Evolutionary conservation across 1,139 yeast species (phyloP), one percentile per base, ranked within the genome.

Genomic region (Yamadazyma triangularis): DNA sequence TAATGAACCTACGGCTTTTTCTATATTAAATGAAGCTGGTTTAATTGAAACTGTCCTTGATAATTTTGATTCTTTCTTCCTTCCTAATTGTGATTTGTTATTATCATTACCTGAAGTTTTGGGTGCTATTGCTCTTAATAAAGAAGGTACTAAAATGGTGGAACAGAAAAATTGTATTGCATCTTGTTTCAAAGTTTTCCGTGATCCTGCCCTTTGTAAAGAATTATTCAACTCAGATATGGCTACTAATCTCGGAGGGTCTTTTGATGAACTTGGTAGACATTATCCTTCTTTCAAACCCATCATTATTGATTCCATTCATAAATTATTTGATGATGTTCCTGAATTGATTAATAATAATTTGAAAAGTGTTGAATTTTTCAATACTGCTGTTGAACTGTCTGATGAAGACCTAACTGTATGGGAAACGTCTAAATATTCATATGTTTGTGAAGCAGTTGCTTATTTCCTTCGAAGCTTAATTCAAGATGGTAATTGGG

Each of bases 1-100:
- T 50, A 85, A 84, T 43, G 97, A 89, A 47, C 96, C 97, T 3
- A 87, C 96, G 0, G 87, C 95, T 4, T 88, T 73, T 48, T 72
- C 86, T 3, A 82, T 89, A 29, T 68, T 89, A 45, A 79, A 76
- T 30, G 97, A 89, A 52, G 84, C 94, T 0, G 74, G 77, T 2
- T 77, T 86, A 2, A 74, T 88, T 25, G 84, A 83, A 31, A 62
- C 76, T 1, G 69, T 88, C 24, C 53, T 88, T 30, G 70, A 72
- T 35, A 64, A 74, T 44, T 76, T 83, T 58, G 58, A 59, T 25
- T 41, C 53, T 22, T 64, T 78, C 39, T 60, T 79, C 41, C 58
- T 74, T 23, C 81, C 82, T 8, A 73, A 80, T 11, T 63, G 75
- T 8, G 80, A 77, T 13, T 60, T 87, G 26, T 52, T 84, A 14